phyloP scores from a whole-genome alignment of 1,284 basidiomycete species.

The Chalciporus sp. region DNA sequence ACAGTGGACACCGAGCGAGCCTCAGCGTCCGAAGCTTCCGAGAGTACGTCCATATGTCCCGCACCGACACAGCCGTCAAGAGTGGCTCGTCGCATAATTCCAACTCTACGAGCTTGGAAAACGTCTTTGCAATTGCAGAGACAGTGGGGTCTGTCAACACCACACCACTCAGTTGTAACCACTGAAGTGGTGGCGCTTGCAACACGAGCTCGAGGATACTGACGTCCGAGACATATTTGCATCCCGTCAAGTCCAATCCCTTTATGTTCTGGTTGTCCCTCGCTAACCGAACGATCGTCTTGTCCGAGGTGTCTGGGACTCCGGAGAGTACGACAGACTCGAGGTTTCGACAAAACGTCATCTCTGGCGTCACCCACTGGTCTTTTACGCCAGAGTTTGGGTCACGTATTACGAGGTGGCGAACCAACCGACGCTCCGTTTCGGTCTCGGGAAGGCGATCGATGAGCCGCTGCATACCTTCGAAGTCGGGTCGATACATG shows the following conservation, averaged over 20 bases:
- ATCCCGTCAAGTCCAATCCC: slow-evolving; percentile 79
- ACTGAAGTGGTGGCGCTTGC: slow-evolving; percentile 67
- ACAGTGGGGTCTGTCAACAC: slow-evolving; percentile 77
- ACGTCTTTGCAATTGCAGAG: slow-evolving; percentile 71
- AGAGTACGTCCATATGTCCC: slow-evolving; percentile 83
- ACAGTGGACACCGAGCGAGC: slow-evolving; percentile 67
- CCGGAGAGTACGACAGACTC: slow-evolving; percentile 76
- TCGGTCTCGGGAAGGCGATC: slow-evolving; percentile 53
- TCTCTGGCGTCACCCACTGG: slow-evolving; percentile 61
- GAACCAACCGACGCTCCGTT: slow-evolving; percentile 56
- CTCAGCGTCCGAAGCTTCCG: slow-evolving; percentile 77
- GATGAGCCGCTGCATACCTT: slow-evolving; percentile 54
- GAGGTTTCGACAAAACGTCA: slow-evolving; percentile 68
- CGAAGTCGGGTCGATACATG: slow-evolving; percentile 30
- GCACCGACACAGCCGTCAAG: slow-evolving; percentile 69
- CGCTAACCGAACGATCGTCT: slow-evolving; percentile 67
- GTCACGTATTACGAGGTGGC: slow-evolving; percentile 54
- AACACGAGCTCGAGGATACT: slow-evolving; percentile 72
- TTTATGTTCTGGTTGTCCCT: slow-evolving; percentile 67
- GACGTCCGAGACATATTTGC: slow-evolving; percentile 74
- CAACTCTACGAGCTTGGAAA: slow-evolving; percentile 80
- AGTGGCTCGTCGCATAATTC: slow-evolving; percentile 79
- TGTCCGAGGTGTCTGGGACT: slow-evolving; percentile 67
- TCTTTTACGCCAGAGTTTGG: slow-evolving; percentile 53
- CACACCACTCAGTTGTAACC: slow-evolving; percentile 72